Evolutionary conservation across 768 basidiomycete species (phyloP).

Genomic region (Hebeloma cylindrosporum): DNA sequence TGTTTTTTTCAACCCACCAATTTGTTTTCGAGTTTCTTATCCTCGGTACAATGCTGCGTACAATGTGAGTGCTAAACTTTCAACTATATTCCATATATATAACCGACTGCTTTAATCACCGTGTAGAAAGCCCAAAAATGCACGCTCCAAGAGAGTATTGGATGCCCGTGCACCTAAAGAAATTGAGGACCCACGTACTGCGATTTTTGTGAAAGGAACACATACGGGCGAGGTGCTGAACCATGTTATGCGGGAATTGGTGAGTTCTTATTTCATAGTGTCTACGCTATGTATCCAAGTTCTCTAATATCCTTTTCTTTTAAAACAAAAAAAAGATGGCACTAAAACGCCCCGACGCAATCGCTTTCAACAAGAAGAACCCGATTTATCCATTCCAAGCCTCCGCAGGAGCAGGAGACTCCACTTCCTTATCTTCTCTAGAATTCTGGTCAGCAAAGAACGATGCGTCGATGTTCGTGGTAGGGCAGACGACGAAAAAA

Average conservation of each 20-base stretch:
- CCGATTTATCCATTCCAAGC: conserved; percentile 88
- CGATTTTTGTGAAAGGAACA: conserved; percentile 88
- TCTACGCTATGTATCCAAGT: no score
- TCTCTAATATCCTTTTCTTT: no score
- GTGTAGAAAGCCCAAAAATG: conserved; percentile 86
- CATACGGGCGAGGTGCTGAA: conserved; percentile 81
- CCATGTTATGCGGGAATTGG: conserved; percentile 85
- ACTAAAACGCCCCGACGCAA: conserved; percentile 86
- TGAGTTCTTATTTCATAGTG: conserved; percentile 48
- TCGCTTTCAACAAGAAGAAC: conserved; percentile 96
- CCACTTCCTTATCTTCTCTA: conserved; percentile 49
- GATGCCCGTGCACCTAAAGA: conserved; percentile 88
- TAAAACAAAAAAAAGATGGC: no score
- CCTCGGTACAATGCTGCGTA: conserved; percentile 10
- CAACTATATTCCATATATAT: background rate
- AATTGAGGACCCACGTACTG: conserved; percentile 83
- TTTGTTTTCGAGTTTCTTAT: no score
- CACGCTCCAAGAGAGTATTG: conserved; percentile 86
- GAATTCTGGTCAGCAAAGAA: conserved; percentile 95
- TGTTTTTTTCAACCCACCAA: no score
- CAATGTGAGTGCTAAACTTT: conserved; percentile 5
- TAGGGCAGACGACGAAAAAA: conserved; percentile 94
- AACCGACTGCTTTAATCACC: no score
- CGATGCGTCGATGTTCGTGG: conserved; percentile 87
- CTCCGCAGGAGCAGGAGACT: no score